Conservation (phyloP, 1,139 yeast species). For the Scheffersomyces stambukii region DNA sequence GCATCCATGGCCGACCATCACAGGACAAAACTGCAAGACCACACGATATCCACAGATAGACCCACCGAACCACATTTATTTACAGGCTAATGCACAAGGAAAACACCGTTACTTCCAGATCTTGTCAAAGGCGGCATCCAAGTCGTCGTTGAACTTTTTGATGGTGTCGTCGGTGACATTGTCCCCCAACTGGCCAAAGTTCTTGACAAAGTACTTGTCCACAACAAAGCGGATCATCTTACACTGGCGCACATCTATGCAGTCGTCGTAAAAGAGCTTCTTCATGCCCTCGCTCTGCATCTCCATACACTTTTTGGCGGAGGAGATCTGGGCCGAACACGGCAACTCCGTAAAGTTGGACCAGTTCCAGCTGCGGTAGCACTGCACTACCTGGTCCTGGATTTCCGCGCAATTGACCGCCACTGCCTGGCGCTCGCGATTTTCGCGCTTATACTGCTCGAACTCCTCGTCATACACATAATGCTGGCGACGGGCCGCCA, state of each 20-base stretch:
- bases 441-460: conserved; percentile 29
- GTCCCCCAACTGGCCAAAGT: conserved; percentile 41
- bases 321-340: conserved; percentile 27
- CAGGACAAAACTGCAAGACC: too few relatives aligned
- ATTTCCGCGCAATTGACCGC: conserved; percentile 42
- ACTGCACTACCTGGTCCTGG: conserved; percentile 34
- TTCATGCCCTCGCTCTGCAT: conserved; percentile 34
- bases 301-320: conserved; percentile 28
- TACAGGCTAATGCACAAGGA: too few relatives aligned
- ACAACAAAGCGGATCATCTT: conserved; percentile 32
- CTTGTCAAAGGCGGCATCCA: conserved; percentile 30
- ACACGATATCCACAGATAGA: too few relatives aligned
- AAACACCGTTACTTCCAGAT: conserved; percentile 39
- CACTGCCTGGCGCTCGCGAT: conserved; percentile 22
- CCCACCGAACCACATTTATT: too few relatives aligned
- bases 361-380: conserved; percentile 32
- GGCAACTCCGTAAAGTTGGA: conserved; percentile 20
- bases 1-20: too few relatives aligned
- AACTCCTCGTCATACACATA: conserved; percentile 24
- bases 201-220: conserved; percentile 33
- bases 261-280: conserved; percentile 34
- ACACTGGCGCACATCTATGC: conserved; percentile 37
- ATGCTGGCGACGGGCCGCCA: conserved; percentile 14
- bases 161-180: conserved; percentile 23
- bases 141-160: conserved; percentile 24